A percentile compares a stretch with the other conserved stretches of the same genome.
Evolutionary conservation across 768 basidiomycete genomes (phyloP).

Genomic region (Tricholomella constricta): DNA sequence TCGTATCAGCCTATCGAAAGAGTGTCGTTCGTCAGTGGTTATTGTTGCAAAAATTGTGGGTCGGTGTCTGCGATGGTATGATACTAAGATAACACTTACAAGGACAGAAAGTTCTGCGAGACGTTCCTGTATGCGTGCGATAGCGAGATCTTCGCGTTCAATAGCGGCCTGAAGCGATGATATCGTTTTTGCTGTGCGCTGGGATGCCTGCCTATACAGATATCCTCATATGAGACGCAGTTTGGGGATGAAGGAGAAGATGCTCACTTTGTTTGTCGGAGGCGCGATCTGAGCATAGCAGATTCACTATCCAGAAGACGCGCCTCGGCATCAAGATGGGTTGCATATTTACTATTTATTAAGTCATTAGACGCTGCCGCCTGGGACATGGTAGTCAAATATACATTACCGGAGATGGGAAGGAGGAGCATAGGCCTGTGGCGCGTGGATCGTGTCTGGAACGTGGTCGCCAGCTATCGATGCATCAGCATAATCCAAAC

Average conservation of each 20-base stretch:
- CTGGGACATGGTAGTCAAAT: neutral
- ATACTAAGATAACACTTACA: conserved; percentile 22
- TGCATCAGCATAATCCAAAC: conserved; percentile 12
- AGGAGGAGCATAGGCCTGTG: conserved; percentile 20
- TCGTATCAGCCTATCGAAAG: conserved; percentile 14
- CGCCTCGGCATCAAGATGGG: conserved; percentile 27
- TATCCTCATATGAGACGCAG: neutral
- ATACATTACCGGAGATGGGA: conserved; percentile 19
- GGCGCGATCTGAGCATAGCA: conserved; percentile 26
- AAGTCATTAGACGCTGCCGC: neutral
- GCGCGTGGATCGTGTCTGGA: neutral
- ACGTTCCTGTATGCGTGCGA: conserved; percentile 21
- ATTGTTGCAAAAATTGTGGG: neutral
- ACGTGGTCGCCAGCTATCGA: neutral
- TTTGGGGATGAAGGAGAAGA: neutral
- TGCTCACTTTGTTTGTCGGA: conserved; percentile 31
- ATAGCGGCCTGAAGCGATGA: conserved; percentile 25
- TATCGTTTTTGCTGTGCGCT: conserved; percentile 24
- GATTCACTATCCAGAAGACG: conserved; percentile 28
- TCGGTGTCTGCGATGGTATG: no score
- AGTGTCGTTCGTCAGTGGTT: neutral
- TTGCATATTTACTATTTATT: conserved; percentile 24
- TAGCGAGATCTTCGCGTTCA: conserved; percentile 20
- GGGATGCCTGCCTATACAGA: conserved; percentile 23
- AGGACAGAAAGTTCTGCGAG: conserved; percentile 31